Evolutionary conservation across 495 filamentous ascomycete genomes (phyloP).

Genomic region (Talaromyces proteolyticus): DNA sequence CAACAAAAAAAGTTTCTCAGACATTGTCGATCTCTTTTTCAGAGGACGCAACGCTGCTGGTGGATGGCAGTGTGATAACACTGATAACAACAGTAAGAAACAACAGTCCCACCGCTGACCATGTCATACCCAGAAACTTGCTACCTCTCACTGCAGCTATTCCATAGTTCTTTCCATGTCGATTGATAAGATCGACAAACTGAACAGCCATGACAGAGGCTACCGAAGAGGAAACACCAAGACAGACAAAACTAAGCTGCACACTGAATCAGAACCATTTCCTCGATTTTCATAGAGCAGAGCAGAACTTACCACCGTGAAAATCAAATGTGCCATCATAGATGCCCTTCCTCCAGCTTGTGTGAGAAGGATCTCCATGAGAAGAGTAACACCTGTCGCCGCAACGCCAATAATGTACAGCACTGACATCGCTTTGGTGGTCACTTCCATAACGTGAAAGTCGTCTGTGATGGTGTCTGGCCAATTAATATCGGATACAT

Average conservation of each 20-base stretch:
- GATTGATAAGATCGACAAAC: constrained; percentile 50
- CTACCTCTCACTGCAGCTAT: constrained; percentile 46
- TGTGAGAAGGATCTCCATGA: constrained; percentile 39
- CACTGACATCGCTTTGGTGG: constrained; percentile 51
- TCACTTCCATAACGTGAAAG: constrained; percentile 43
- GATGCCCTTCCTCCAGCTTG: constrained; percentile 28
- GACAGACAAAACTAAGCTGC: constrained; percentile 39
- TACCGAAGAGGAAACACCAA: constrained; percentile 58
- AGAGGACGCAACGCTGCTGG: not conserved
- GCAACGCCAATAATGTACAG: constrained; percentile 60
- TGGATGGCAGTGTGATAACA: constrained; percentile 2
- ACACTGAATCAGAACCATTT: not conserved
- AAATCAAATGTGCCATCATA: constrained; percentile 34
- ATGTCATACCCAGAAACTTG: constrained; percentile 56
- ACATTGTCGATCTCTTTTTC: constrained; percentile 1
- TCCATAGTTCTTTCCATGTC: constrained; percentile 48
- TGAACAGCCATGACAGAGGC: constrained; percentile 55
- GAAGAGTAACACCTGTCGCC: constrained; percentile 48
- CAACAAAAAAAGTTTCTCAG: too few species aligned
- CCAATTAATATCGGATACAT: constrained; percentile 53
- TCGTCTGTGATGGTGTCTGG: constrained; percentile 55
- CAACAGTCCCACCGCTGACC: constrained; percentile 48
- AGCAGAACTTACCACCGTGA: constrained; percentile 22
- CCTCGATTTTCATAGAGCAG: not conserved
- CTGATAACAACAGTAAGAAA: constrained; percentile 25